Conservation (phyloP, 1,139 yeast species). For the Zygosaccharomyces sapae region DNA sequence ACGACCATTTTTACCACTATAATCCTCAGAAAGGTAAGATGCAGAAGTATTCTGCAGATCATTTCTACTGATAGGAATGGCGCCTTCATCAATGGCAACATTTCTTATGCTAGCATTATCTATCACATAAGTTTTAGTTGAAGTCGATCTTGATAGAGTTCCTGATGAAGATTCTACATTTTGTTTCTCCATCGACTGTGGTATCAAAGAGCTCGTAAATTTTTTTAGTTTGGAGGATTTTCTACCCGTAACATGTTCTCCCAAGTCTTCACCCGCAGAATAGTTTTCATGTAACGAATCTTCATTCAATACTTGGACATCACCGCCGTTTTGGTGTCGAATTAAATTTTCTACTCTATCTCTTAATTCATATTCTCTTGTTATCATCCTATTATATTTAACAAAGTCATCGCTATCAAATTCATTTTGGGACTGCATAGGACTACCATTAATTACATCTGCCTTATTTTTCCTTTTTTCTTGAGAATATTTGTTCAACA, state of each 20-base stretch:
- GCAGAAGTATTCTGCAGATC: conserved; percentile 2
- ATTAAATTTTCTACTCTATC: conserved; percentile 25
- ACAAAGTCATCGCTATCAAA: conserved; percentile 20
- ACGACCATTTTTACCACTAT: neutral
- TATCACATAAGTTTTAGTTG: conserved; percentile 18
- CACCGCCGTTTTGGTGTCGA: conserved; percentile 16
- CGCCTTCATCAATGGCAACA: conserved; percentile 21
- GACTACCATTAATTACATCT: conserved; percentile 8
- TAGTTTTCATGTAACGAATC: conserved; percentile 16
- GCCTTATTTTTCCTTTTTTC: conserved; percentile 10
- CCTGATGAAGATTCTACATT: neutral
- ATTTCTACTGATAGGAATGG: conserved; percentile 8
- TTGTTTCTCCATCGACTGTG: neutral
- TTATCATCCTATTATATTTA: conserved; percentile 22
- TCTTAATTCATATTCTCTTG: conserved; percentile 25
- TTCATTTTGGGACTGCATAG: conserved; percentile 1
- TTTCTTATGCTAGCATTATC: conserved; percentile 25
- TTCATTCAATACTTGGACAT: conserved; percentile 20
- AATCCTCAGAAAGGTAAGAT: neutral
- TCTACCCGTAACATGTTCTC: conserved; percentile 1
- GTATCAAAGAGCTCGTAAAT: neutral
- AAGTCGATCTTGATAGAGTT: conserved; percentile 1
- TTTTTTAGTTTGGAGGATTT: conserved; percentile 1
- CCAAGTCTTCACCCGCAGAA: conserved; percentile 16
- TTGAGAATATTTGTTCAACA: conserved; percentile 19